Evolutionary conservation across 768 basidiomycete species (phyloP).

Genomic region (Leccinum subgranulosum): DNA sequence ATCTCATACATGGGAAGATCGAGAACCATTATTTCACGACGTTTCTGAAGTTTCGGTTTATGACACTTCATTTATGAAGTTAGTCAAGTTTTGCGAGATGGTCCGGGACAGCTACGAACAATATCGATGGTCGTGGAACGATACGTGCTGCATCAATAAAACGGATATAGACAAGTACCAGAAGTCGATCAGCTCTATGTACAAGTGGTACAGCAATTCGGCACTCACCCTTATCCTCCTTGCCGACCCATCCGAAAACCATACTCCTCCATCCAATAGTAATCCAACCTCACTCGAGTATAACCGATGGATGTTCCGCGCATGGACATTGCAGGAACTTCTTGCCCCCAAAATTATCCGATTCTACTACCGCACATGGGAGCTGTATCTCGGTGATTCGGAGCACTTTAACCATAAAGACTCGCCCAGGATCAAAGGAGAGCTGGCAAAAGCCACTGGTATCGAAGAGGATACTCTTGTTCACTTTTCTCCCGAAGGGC

Average conservation of each 20-base stretch:
- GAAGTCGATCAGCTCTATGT: conserved; percentile 12
- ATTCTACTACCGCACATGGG: conserved; percentile 8
- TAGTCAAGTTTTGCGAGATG: conserved; percentile 8
- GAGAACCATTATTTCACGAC: neutral
- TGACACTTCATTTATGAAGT: conserved; percentile 1
- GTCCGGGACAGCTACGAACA: conserved; percentile 1
- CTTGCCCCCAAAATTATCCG: conserved; percentile 11
- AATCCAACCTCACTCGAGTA: conserved; percentile 1
- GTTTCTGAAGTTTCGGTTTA: neutral
- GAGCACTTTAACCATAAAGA: conserved; percentile 6
- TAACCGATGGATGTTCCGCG: conserved; percentile 15
- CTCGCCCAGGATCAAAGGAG: neutral
- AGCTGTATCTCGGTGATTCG: neutral
- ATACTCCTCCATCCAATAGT: neutral
- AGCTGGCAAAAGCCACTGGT: neutral
- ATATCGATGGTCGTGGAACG: conserved; percentile 9
- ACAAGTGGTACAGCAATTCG: conserved; percentile 12
- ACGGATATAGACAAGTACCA: neutral
- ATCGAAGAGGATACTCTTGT: neutral
- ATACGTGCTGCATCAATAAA: conserved; percentile 13
- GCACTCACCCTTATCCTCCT: conserved; percentile 13
- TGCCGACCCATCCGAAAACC: neutral
- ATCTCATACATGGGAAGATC: neutral
- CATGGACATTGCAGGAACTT: conserved; percentile 15
- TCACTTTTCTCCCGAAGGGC: conserved; percentile 1